phyloP scores from a whole-genome alignment of 768 basidiomycete species.

The Suillus alpinus region DNA sequence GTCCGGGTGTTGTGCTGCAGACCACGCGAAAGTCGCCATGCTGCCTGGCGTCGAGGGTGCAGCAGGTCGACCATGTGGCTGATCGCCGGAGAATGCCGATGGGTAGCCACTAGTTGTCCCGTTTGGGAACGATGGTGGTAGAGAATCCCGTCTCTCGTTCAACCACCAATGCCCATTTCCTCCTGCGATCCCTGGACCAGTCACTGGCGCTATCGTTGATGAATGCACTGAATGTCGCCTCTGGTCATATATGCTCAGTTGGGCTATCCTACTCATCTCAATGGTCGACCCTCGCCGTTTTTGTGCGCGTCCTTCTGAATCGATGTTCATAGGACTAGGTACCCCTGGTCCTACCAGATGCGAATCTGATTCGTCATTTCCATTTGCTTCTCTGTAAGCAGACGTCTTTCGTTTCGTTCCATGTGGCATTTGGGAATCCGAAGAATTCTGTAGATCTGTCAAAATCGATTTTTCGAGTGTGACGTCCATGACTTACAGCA shows the following conservation, averaged over 20 bases:
- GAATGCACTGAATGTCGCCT: slow-evolving; percentile 76
- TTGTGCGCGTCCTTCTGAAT: slow-evolving; percentile 64
- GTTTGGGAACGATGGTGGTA: slow-evolving; percentile 67
- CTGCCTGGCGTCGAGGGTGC: slow-evolving; percentile 55
- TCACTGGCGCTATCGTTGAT: slow-evolving; percentile 35
- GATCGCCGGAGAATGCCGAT: slow-evolving; percentile 61
- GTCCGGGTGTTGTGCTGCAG: slow-evolving; percentile 47
- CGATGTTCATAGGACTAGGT: slow-evolving; percentile 55
- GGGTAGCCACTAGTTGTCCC: slow-evolving; percentile 46
- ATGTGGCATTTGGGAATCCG: slow-evolving; percentile 44
- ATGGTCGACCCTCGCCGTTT: slow-evolving; percentile 84
- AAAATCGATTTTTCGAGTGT: neutral
- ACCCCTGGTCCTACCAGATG: slow-evolving; percentile 69
- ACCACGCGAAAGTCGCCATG: slow-evolving; percentile 74
- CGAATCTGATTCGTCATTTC: slow-evolving; percentile 63
- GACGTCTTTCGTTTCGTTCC: slow-evolving; percentile 87
- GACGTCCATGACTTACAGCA: slow-evolving; percentile 42
- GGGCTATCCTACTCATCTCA: slow-evolving; percentile 73
- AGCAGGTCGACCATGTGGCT: slow-evolving; percentile 61
- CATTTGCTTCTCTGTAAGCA: slow-evolving; percentile 51
- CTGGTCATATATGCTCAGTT: slow-evolving; percentile 68
- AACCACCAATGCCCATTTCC: slow-evolving; percentile 50
- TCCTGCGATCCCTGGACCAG: slow-evolving; percentile 23
- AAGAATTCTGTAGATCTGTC: slow-evolving; percentile 26
- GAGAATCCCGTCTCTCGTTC: slow-evolving; percentile 71